These are phyloP conservation scores for Ormosia semicastrata DNA, from an alignment of 306 rosid genomes.

Conservation along the genomic window DNA sequence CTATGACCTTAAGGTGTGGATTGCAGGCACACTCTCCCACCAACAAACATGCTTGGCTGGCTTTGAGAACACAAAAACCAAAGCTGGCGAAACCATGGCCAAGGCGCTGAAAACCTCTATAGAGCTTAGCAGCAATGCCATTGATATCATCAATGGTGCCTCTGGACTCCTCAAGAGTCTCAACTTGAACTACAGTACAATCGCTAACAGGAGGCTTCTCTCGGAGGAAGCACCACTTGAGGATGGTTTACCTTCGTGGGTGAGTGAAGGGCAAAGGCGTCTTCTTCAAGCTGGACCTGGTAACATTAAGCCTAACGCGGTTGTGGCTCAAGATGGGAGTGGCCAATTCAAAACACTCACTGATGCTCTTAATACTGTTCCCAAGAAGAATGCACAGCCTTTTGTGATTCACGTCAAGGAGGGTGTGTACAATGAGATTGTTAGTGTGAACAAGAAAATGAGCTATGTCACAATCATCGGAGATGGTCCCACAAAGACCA, in stretches of 20 bases:
- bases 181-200: not conserved
- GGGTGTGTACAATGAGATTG: slow-evolving; percentile 57
- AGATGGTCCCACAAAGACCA: slow-evolving; percentile 75
- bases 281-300: slow-evolving; percentile 20
- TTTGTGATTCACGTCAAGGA: slow-evolving; percentile 73
- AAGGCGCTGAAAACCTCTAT: slow-evolving; percentile 33
- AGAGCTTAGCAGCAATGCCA: slow-evolving; percentile 60
- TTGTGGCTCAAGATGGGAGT: slow-evolving; percentile 66
- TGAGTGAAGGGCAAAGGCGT: slow-evolving; percentile 15
- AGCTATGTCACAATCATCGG: slow-evolving; percentile 55
- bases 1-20: slow-evolving; percentile 66
- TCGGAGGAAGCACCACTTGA: not conserved
- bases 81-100: slow-evolving; percentile 52
- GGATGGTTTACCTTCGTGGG: slow-evolving; percentile 47
- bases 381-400: slow-evolving; percentile 30
- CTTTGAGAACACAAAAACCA: slow-evolving; percentile 45
- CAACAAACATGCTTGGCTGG: slow-evolving; percentile 70
- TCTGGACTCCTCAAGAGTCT: not conserved
- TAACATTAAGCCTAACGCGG: slow-evolving; percentile 37
- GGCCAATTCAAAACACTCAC: slow-evolving; percentile 57
- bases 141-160: slow-evolving; percentile 52
- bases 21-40: slow-evolving; percentile 55
- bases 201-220: slow-evolving; percentile 28
- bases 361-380: slow-evolving; percentile 59
- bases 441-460: slow-evolving; percentile 32